These are phyloP conservation scores for Laguncularia racemosa DNA, from an alignment of 345 rosid species.

Conservation along the genomic window DNA sequence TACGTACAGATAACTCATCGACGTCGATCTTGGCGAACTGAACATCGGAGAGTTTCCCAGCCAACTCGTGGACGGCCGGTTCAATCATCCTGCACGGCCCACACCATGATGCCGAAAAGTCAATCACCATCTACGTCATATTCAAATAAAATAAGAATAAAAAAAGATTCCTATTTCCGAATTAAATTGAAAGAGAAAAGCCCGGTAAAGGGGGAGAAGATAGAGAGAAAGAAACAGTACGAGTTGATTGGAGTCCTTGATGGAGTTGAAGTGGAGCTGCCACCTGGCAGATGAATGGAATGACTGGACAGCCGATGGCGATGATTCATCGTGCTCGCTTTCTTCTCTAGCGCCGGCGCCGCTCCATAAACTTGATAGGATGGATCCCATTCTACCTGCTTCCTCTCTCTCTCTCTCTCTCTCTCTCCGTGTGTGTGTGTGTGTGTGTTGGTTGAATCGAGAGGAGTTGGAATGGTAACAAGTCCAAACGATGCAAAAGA, in stretches of 20 bases:
- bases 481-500: too few relatives aligned
- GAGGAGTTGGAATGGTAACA: too few relatives aligned
- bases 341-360: background rate
- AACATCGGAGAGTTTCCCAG: slow-evolving; percentile 45
- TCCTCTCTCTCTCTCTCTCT: background rate
- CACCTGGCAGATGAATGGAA: slow-evolving; percentile 65
- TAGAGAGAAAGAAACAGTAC: slow-evolving; percentile 15
- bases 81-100: slow-evolving; percentile 76
- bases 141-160: too few relatives aligned
- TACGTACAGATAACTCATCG: slow-evolving; percentile 65
- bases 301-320: slow-evolving; percentile 19
- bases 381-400: slow-evolving; percentile 37
- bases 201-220: background rate
- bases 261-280: slow-evolving; percentile 69
- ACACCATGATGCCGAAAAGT: slow-evolving; percentile 86
- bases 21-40: slow-evolving; percentile 78
- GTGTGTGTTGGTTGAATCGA: too few relatives aligned
- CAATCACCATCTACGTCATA: slow-evolving; percentile 15
- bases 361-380: slow-evolving; percentile 18
- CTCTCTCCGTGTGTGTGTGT: too few relatives aligned
- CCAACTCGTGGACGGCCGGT: slow-evolving; percentile 42
- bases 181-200: background rate
- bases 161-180: too few relatives aligned
- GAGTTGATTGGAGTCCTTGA: slow-evolving; percentile 50
- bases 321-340: slow-evolving; percentile 7